Evolutionary conservation across 2,329 filamentous ascomycete genomes (phyloP).

Genomic region (Arthrobotrys pseudoclavata): DNA sequence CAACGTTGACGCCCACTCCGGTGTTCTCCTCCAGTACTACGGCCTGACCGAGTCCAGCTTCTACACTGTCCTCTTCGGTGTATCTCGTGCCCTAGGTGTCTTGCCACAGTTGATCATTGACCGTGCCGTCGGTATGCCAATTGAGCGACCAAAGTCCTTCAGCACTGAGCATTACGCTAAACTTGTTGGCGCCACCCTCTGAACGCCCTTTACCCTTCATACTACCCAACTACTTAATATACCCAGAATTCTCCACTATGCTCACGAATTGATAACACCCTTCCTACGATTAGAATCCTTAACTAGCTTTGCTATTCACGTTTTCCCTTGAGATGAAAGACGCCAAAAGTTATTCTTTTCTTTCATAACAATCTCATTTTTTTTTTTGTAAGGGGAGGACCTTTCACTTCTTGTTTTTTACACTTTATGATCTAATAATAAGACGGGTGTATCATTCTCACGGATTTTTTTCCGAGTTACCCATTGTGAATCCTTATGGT

Average conservation of each 20-base stretch:
- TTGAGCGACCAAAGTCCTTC: conserved; percentile 99
- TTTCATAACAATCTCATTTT: conserved; percentile 9
- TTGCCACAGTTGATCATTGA: conserved; percentile 99
- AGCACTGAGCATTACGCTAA: conserved; percentile 97
- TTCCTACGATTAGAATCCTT: conserved; percentile 38
- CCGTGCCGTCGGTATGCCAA: conserved; percentile 94
- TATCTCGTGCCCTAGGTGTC: conserved; percentile 96
- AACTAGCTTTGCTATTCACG: conserved; percentile 7
- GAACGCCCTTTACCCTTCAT: conserved; percentile 3
- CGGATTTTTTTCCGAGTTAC: neutral
- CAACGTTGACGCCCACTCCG: conserved; percentile 98
- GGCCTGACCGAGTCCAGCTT: conserved; percentile 98
- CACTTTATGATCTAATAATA: conserved; percentile 48
- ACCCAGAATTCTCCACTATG: conserved; percentile 9
- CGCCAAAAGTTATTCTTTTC: conserved; percentile 48
- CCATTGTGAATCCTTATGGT: neutral
- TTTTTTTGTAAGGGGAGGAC: conserved; percentile 27
- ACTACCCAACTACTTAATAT: conserved; percentile 8
- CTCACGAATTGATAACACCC: conserved; percentile 34
- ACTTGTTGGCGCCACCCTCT: conserved; percentile 90
- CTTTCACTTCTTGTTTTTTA: conserved; percentile 34
- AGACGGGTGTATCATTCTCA: conserved; percentile 36
- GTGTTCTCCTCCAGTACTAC: conserved; percentile 99
- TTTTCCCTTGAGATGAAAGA: conserved; percentile 31
- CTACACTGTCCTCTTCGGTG: conserved; percentile 99